Percentiles rank a stretch among this genome's conserved stretches.
phyloP scores from a whole-genome alignment of 129 eudicot genomes.

The Lactuca saligna region DNA sequence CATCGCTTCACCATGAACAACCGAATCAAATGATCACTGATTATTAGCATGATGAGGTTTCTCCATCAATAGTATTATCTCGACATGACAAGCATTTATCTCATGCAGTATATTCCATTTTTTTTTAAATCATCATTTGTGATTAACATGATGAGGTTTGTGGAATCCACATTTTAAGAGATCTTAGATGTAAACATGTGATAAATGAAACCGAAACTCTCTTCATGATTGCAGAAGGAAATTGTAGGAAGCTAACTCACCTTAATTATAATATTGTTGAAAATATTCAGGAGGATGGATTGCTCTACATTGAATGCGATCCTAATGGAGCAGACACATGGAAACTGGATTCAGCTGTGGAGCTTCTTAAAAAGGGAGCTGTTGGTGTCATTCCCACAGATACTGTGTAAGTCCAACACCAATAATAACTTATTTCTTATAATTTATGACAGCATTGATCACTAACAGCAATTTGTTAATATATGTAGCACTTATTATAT shows the following conservation, averaged over 20 bases:
- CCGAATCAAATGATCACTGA: no score
- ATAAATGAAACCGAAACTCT: not conserved
- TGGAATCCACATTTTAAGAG: conserved; percentile 1
- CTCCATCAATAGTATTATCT: no score
- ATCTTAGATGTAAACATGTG: not conserved
- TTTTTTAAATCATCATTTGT: not conserved
- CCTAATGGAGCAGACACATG: conserved; percentile 67
- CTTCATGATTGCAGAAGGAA: not conserved
- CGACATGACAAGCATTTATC: not conserved
- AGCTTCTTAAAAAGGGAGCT: conserved; percentile 77
- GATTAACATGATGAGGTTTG: conserved; percentile 16
- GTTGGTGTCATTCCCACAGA: conserved; percentile 99
- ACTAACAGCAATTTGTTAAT: not conserved
- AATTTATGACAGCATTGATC: not conserved
- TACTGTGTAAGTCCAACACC: conserved; percentile 55
- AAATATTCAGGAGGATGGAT: conserved; percentile 48
- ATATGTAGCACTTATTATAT: not conserved
- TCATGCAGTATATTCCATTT: not conserved
- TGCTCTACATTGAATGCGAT: conserved; percentile 75
- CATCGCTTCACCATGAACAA: not conserved
- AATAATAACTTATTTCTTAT: no score
- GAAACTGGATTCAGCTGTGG: conserved; percentile 77
- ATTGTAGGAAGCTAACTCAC: not conserved
- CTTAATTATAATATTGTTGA: not conserved
- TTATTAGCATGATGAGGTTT: conserved; percentile 11